Percentiles rank a stretch among this genome's conserved stretches.
These are phyloP conservation scores for Artemisia tridentata DNA, from an alignment of 129 eudicot genomes.

Conservation along the genomic window DNA sequence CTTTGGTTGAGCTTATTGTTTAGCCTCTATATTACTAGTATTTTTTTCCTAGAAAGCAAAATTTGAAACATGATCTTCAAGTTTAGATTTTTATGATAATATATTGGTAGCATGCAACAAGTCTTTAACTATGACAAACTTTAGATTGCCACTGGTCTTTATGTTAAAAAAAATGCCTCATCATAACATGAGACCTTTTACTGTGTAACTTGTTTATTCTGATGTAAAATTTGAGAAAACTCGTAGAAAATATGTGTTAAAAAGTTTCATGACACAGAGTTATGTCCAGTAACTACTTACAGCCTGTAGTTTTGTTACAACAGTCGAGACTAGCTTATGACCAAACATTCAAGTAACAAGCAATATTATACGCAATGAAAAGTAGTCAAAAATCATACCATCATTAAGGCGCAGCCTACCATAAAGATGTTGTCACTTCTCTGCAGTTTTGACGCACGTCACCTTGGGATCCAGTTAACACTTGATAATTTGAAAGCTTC, in stretches of 20 bases:
- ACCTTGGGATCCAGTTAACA: slow-evolving; percentile 52
- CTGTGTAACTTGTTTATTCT: not conserved
- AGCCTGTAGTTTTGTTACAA: slow-evolving; percentile 4
- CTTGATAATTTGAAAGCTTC: slow-evolving; percentile 60
- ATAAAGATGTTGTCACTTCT: slow-evolving; percentile 33
- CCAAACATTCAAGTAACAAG: slow-evolving; percentile 14
- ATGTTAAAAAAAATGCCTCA: no score
- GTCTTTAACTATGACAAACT: no score
- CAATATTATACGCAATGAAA: not conserved
- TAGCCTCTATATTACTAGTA: no score
- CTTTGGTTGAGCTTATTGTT: no score
- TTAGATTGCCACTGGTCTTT: no score
- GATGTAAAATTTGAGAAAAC: not conserved
- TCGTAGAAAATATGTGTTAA: not conserved
- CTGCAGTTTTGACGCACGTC: slow-evolving; percentile 55
- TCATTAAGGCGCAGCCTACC: slow-evolving; percentile 12
- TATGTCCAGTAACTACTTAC: slow-evolving; percentile 3
- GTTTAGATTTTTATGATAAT: no score
- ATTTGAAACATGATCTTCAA: no score
- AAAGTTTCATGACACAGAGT: not conserved
- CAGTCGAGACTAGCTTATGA: not conserved
- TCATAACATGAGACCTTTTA: not conserved
- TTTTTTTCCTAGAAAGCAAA: no score
- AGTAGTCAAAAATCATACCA: slow-evolving; percentile 21
- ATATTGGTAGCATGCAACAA: no score